Evolutionary conservation across 345 rosid species (phyloP), one percentile per base, ranked within the genome.

Genomic region (Brassica rapa): DNA sequence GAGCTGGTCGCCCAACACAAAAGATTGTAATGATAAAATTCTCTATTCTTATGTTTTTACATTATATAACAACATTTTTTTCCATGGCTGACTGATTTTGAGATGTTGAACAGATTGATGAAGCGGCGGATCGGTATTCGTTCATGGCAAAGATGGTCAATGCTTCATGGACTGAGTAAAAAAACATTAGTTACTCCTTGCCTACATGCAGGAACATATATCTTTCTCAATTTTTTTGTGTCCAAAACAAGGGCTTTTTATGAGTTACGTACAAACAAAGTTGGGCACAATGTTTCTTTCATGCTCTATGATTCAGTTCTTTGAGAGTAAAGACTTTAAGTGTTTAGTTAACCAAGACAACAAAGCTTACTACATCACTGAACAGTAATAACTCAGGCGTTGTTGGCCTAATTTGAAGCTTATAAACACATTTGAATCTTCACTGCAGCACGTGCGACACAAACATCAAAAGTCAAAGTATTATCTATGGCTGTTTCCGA

Each of bases 1-100:
- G 99, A 43, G 94, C 90, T 4, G 98, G 98, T 53, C 97, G 92
- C 33, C 97, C 97, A 33, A 95, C 97, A 0, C 82, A 91, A 84
- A 95, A 95, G 83, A 77, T 80, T 87, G 98, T 92, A 87, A 74
- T 67, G 6, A 23, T 4, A 30, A 6, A 60, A 23, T 71, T 41
- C 24, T 6, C 8, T 12, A 43, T 39, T 46, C 66, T 14, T 15
- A 8, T 8, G 33, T 12, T 41, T 71, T 71, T 59, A 10, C 15
- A 29, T 55, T 24, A 16, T 6, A 5, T 65, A 41, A 41, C 14
- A 16, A 32, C 15, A 49, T 4, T 12, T 27, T 6, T 35, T 1
- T 32, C 4, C 56, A 4, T 65, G n/a, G 59, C 62, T 53, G 12
- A 23, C 66, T 25, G 23, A 55, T 37, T 39, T 32, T 62, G 70